phyloP scores from a whole-genome alignment of 148 eudicot genomes.

The Talinum fruticosum region DNA sequence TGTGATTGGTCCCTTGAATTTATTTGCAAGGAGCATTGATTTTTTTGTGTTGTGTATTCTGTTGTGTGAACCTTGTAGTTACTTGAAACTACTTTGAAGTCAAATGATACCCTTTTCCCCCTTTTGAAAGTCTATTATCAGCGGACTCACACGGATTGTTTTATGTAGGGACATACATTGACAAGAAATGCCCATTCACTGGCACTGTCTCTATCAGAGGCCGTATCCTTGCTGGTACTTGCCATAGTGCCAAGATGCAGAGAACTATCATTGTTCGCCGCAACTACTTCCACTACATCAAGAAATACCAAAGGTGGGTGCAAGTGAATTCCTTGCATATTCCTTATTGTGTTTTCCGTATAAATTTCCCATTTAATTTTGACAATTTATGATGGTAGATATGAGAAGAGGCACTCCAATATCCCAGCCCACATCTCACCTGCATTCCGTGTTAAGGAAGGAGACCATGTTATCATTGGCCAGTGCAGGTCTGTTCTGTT shows the following conservation, averaged over 20 bases:
- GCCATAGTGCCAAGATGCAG: constrained; percentile 90
- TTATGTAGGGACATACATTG: constrained; percentile 58
- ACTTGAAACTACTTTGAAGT: background rate
- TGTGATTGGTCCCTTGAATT: background rate
- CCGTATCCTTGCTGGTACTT: constrained; percentile 72
- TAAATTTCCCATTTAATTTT: background rate
- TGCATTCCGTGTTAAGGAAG: constrained; percentile 63
- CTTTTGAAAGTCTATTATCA: background rate
- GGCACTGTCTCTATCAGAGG: constrained; percentile 74
- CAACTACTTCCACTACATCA: constrained; percentile 70
- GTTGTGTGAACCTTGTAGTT: background rate
- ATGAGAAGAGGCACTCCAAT: constrained; percentile 63
- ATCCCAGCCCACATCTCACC: constrained; percentile 63
- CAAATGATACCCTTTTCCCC: background rate
- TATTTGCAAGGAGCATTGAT: background rate
- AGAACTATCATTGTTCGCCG: constrained; percentile 74
- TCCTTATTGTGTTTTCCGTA: background rate
- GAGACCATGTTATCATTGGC: constrained; percentile 58
- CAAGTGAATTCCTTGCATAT: background rate
- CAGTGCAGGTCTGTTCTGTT: constrained; percentile 44
- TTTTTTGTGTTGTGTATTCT: no score
- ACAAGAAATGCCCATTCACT: constrained; percentile 87
- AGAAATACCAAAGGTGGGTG: constrained; percentile 64
- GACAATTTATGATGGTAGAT: constrained; percentile 18
- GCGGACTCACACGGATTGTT: background rate